Base-by-base conservation (phyloP, 2,329 filamentous ascomycete genomes). In the Ploettnerulaceae sp. region DNA sequence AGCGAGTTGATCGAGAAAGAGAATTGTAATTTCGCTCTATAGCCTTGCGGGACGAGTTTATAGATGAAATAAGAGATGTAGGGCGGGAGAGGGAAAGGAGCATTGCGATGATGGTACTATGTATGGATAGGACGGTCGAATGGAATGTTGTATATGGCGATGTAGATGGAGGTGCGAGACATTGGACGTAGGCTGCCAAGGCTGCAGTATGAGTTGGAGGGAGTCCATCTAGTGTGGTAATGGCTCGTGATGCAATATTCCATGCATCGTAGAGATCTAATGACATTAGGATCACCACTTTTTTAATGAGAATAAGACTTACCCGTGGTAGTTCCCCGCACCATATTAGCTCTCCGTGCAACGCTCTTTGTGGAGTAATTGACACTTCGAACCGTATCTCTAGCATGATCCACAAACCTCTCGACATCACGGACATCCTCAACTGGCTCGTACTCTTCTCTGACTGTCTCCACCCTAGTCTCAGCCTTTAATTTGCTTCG, bases 371-470 rank as follows among this genome's bases (percentile, higher is more conserved):
- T 91, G 45, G 87, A 84, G 59, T 85, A 82, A 60, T 90, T 90
- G 49, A 97, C 81, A 53, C 84, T 81, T 40, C 89, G 82, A 29
- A 98, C 83, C 66, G 89, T 90, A 45, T 97, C 91, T 57, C 89
- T 81, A 15, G 91, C 91, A 62, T 95, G 87, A 42, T 89, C 83
- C 43, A 95, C 83, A 66, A 98, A 95, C 57, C 93, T 83, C 61
- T 97, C 91, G 2, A 96, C 89, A 66, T 96, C 91, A 21, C 82
- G 79, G 37, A 91, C 79, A 54, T 93, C 86, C 52, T 85, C 79
- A 14, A 96, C 75, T 0, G 93, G 90, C 53, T 88, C 82, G 59
- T 87, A 88, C 63, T 98, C 93, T 50, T 98, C 93, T 43, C 81
- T 79, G 25, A 98, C 84, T 46, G 83, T 90, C 62, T 98, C 93